Evolutionary conservation across 306 rosid species (phyloP).

Genomic region (Quercus engelmannii): DNA sequence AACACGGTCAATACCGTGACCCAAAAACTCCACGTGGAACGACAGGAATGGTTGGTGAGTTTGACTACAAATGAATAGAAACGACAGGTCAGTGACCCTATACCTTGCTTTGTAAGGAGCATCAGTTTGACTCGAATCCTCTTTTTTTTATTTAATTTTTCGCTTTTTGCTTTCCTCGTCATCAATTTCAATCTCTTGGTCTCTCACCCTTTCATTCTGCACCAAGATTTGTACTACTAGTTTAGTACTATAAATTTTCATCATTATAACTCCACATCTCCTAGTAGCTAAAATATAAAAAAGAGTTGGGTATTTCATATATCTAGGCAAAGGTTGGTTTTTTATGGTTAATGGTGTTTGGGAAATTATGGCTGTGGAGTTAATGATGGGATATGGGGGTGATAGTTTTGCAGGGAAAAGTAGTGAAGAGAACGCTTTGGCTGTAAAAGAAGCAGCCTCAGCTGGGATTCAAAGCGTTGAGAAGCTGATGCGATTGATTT

Average conservation of each 20-base stretch:
- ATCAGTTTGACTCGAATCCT: constrained; percentile 37
- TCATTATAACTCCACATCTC: neutral
- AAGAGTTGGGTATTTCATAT: neutral
- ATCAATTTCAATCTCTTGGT: neutral
- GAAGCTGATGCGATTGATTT: constrained; percentile 53
- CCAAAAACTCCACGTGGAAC: constrained; percentile 27
- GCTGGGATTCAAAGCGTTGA: constrained; percentile 70
- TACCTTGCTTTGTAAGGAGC: constrained; percentile 11
- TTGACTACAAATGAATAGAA: constrained; percentile 40
- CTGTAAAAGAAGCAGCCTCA: constrained; percentile 62
- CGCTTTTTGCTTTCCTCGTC: constrained; percentile 5
- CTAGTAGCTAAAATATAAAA: neutral
- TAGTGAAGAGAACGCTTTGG: constrained; percentile 21
- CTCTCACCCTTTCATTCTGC: neutral
- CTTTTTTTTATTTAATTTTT: neutral
- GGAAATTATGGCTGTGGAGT: constrained; percentile 43
- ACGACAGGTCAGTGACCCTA: constrained; percentile 5
- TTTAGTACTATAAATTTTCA: neutral
- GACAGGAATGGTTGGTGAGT: neutral
- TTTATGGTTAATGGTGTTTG: neutral
- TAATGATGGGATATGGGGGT: constrained; percentile 30
- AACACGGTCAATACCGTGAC: constrained; percentile 27
- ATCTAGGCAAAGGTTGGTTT: neutral
- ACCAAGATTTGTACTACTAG: neutral
- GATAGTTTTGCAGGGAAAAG: constrained; percentile 19